These are phyloP conservation scores for Sicyos baderoa DNA, from an alignment of 306 rosid genomes.

Conservation along the genomic window DNA sequence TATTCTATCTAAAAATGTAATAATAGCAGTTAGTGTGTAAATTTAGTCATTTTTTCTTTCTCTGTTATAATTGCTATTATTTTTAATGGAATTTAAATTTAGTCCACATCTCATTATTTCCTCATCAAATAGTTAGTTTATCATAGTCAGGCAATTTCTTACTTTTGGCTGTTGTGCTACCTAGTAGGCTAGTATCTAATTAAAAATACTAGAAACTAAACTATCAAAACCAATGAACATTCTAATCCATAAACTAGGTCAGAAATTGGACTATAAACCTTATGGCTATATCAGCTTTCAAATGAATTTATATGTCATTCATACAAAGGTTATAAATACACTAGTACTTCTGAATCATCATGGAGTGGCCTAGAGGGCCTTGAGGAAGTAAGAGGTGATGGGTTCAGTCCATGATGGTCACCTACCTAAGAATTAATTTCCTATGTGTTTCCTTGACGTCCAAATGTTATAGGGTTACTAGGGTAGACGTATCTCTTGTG, in stretches of 20 bases:
- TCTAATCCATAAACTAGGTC: background rate
- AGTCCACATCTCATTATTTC: slow-evolving; percentile 1
- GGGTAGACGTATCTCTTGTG: too few relatives aligned
- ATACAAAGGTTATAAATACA: background rate
- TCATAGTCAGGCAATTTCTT: background rate
- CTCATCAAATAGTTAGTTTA: slow-evolving; percentile 1
- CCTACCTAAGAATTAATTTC: too few relatives aligned
- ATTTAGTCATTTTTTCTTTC: background rate
- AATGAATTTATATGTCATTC: background rate
- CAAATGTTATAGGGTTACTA: too few relatives aligned
- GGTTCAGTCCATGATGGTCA: too few relatives aligned
- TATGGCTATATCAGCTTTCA: too few relatives aligned
- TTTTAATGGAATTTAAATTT: background rate
- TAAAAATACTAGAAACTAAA: background rate
- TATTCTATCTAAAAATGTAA: slow-evolving; percentile 8
- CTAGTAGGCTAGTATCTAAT: background rate
- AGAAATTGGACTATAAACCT: background rate
- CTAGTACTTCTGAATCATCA: background rate
- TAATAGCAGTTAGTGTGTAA: background rate
- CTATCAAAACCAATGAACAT: background rate
- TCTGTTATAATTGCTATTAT: slow-evolving; percentile 9
- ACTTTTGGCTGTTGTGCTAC: background rate
- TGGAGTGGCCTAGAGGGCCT: too few relatives aligned
- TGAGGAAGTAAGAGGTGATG: too few relatives aligned
- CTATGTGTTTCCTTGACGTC: too few relatives aligned